These are phyloP conservation scores for Alternaria burnsii DNA, from an alignment of 2,329 filamentous ascomycete genomes.

Conservation along the genomic window DNA sequence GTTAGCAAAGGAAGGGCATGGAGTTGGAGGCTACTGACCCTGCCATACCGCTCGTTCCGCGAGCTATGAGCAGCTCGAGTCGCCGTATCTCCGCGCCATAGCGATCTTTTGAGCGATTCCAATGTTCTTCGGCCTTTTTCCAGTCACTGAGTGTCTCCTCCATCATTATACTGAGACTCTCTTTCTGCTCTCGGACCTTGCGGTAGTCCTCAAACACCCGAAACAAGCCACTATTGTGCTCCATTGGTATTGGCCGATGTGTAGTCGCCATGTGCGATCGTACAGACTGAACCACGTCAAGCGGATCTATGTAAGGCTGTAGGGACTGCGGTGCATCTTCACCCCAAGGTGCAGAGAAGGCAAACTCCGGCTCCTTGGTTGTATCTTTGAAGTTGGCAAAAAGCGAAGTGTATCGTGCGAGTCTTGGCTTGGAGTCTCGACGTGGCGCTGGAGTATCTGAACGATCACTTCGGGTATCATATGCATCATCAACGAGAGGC, in stretches of 20 bases:
- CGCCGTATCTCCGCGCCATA: conserved; percentile 56
- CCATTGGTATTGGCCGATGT: conserved; percentile 34
- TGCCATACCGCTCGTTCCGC: conserved; percentile 51
- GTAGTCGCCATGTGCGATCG: conserved; percentile 37
- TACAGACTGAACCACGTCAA: conserved; percentile 35
- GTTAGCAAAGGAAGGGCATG: conserved; percentile 9
- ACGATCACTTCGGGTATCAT: conserved; percentile 42
- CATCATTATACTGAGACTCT: conserved; percentile 36
- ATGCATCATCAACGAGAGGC: conserved; percentile 35
- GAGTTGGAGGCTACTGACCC: conserved; percentile 29
- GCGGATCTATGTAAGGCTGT: conserved; percentile 35
- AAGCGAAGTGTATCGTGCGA: conserved; percentile 52
- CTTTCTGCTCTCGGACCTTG: conserved; percentile 47
- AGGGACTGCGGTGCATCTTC: conserved; percentile 24
- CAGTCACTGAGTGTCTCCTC: conserved; percentile 37
- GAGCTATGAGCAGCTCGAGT: conserved; percentile 55
- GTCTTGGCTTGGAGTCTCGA: conserved; percentile 49
- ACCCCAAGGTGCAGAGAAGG: conserved; percentile 41
- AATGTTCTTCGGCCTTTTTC: conserved; percentile 42
- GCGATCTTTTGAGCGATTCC: conserved; percentile 43
- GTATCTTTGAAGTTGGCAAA: conserved; percentile 36
- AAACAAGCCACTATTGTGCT: conserved; percentile 51
- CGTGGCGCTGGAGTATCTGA: conserved; percentile 42
- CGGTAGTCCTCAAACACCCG: conserved; percentile 55
- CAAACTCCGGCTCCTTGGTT: conserved; percentile 33